A percentile compares a stretch with the other conserved stretches of the same genome.
These are phyloP conservation scores for Oldenlandia corymbosa DNA, from an alignment of 257 asterid genomes.

Conservation along the genomic window DNA sequence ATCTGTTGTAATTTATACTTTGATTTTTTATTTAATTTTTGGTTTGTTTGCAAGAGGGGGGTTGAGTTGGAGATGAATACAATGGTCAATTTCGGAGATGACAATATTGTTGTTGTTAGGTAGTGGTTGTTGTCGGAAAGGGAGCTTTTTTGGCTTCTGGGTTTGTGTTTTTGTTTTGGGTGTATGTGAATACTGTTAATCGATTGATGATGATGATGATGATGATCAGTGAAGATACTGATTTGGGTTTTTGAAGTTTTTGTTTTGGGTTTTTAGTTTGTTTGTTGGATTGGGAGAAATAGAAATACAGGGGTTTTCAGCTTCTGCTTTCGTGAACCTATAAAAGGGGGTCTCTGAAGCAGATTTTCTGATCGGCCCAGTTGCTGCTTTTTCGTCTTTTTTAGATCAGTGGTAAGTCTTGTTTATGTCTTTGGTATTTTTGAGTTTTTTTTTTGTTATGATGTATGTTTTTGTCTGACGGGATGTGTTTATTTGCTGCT, in stretches of 20 bases:
- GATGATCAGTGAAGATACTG: conserved; percentile 7
- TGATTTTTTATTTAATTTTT: not conserved
- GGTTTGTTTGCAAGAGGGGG: not conserved
- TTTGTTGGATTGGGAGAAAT: not conserved
- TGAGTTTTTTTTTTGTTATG: not conserved
- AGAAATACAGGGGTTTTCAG: not conserved
- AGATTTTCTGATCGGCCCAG: conserved; percentile 1
- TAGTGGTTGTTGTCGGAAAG: conserved; percentile 1
- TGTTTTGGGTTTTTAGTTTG: not conserved
- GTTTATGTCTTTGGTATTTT: not conserved
- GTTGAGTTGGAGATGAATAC: not conserved
- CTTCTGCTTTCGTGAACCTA: not conserved
- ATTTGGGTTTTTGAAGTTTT: not conserved
- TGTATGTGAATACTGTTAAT: no score
- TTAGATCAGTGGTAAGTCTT: conserved; percentile 14
- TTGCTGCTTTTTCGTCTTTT: not conserved
- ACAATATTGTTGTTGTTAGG: not conserved
- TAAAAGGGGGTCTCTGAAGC: not conserved
- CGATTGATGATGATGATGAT: not conserved
- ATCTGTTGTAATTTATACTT: no score
- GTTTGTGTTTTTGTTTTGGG: not conserved
- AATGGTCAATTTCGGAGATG: conserved; percentile 9
- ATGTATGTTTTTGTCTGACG: not conserved
- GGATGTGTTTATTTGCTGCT: not conserved
- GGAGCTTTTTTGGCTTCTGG: conserved; percentile 14